Base-by-base conservation (phyloP, 192 early-diverging fungal genomes). In the Pilaira anomala region DNA sequence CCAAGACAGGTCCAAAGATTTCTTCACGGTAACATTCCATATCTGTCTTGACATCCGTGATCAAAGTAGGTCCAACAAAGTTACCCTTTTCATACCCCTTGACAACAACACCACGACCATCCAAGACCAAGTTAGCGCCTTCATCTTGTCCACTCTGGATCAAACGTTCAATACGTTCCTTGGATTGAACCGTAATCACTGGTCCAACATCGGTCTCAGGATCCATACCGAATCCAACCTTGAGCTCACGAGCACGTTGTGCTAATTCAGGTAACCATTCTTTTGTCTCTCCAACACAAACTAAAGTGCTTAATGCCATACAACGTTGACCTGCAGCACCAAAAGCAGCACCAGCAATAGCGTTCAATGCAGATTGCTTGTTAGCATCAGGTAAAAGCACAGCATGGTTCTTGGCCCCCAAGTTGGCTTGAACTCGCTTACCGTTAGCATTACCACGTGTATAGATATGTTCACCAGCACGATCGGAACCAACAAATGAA, bases 371-470 rank as follows among this genome's bases (percentile, higher is more conserved):
- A 63, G 92, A 85, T 78, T 98, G 93, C 81, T 91, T 93, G 82
- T 94, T 92, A 54, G 94, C 93, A 63, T 98, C 96, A 13, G 92
- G 88, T 79, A 98, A 75, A 51, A 98, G 84, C 7, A 98, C 88
- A 33, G 93, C 96, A 74, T 98, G 96, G 85, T 98, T 98, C 85
- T 98, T 98, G 69, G 94, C 94, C 21, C 93, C 93, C 73, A 98
- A 76, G 76, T 98, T 98, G 19, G 94, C 92, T 78, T 98, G 96
- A 39, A 96, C 94, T 62, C 96, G 88, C 80, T 98, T 96, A 65
- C 96, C 96, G 66, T 94, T 89, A 67, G 76, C 78, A 60, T 89
- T 86, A 7, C 92, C 89, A 46, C 96, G 88, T 36, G 83, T 83
- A 71, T 92, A 91, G 44, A 98, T 96, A 77, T 95, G 83, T 66